Conservation (phyloP, 2,329 filamentous ascomycete genomes). For the Aspergillus sp. region DNA sequence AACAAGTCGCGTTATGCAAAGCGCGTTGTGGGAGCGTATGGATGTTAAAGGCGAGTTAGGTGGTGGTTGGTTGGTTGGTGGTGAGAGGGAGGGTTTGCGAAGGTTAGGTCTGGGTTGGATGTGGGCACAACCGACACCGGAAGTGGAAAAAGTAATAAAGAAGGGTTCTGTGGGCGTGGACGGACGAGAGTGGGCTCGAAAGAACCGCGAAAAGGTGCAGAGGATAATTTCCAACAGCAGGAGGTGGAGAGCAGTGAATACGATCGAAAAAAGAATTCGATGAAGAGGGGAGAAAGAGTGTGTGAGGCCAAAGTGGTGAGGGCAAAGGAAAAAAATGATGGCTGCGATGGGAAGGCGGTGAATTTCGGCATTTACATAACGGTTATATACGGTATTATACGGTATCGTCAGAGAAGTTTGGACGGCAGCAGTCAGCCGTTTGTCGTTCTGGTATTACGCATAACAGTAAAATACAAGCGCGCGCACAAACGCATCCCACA, state of each 20-base stretch:
- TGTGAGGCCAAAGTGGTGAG: too few relatives aligned
- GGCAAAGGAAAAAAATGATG: background rate
- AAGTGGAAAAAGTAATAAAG: background rate
- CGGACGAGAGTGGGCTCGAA: background rate
- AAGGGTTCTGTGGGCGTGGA: background rate
- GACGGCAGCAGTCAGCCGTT: background rate
- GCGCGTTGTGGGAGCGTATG: background rate
- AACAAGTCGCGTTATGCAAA: background rate
- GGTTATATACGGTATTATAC: background rate
- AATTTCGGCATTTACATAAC: too few relatives aligned
- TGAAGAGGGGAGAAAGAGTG: background rate
- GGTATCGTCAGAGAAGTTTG: background rate
- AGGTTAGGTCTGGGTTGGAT: background rate
- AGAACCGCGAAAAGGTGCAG: background rate
- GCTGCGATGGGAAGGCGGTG: background rate
- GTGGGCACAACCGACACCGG: constrained; percentile 1
- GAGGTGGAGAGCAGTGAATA: too few relatives aligned
- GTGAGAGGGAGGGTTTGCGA: constrained; percentile 5
- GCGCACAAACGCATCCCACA: background rate
- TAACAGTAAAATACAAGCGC: background rate
- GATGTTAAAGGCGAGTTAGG: too few relatives aligned
- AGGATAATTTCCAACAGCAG: background rate
- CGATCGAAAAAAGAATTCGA: background rate
- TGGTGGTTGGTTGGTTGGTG: background rate
- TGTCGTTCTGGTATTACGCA: background rate